Evolutionary conservation across 2,329 filamentous ascomycete genomes (phyloP).

Genomic region (Ophiosphaerella narmari): DNA sequence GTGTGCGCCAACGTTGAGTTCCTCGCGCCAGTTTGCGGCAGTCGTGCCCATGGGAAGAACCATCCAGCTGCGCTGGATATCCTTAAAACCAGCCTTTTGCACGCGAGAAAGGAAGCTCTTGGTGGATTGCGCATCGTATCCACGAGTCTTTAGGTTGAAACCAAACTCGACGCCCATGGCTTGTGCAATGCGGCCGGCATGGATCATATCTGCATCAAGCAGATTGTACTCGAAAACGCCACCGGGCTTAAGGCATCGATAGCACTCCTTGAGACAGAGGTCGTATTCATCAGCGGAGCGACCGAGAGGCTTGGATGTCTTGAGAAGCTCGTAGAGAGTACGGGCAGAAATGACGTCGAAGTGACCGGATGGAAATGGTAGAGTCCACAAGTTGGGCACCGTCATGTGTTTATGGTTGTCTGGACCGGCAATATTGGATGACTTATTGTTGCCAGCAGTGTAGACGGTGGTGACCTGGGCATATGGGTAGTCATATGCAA

Average conservation of each 20-base stretch:
- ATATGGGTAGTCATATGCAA: slow-evolving; percentile 82
- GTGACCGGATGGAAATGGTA: slow-evolving; percentile 83
- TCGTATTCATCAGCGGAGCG: slow-evolving; percentile 78
- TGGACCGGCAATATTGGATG: slow-evolving; percentile 69
- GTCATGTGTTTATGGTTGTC: slow-evolving; percentile 83
- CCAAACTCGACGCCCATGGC: slow-evolving; percentile 90
- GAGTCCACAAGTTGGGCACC: slow-evolving; percentile 74
- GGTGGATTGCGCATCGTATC: slow-evolving; percentile 85
- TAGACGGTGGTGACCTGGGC: slow-evolving; percentile 87
- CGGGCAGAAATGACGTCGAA: slow-evolving; percentile 93
- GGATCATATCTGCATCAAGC: slow-evolving; percentile 88
- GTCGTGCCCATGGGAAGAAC: slow-evolving; percentile 77
- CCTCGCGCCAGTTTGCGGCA: slow-evolving; percentile 45
- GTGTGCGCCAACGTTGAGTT: slow-evolving; percentile 41
- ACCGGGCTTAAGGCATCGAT: slow-evolving; percentile 88
- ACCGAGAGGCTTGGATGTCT: slow-evolving; percentile 60
- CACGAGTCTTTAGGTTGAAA: slow-evolving; percentile 84
- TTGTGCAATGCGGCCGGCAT: slow-evolving; percentile 76
- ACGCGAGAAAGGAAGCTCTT: slow-evolving; percentile 80
- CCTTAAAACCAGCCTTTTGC: slow-evolving; percentile 74
- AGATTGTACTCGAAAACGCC: slow-evolving; percentile 91
- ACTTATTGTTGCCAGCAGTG: slow-evolving; percentile 53
- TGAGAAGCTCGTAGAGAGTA: slow-evolving; percentile 82
- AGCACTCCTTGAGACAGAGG: slow-evolving; percentile 79
- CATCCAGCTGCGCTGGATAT: slow-evolving; percentile 84